These are phyloP conservation scores for Fusarium fujikuroi DNA, from an alignment of 2,329 filamentous ascomycete species.

Conservation along the genomic window DNA sequence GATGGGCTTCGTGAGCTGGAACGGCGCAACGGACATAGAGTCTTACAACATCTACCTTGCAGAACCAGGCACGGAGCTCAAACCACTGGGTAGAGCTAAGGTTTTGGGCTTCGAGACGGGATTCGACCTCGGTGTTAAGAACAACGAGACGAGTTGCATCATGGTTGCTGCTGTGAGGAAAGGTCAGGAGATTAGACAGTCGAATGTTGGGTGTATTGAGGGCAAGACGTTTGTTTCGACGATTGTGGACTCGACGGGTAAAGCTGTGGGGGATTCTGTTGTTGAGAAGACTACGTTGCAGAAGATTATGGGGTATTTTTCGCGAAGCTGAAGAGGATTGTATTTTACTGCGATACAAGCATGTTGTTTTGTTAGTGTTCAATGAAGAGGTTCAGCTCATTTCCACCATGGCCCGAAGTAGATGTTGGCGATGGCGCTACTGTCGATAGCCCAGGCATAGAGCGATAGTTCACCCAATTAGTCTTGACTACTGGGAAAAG, in stretches of 20 bases:
- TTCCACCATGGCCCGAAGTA: background rate
- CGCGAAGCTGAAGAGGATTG: conserved; percentile 48
- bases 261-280: background rate
- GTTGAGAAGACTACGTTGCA: conserved; percentile 1
- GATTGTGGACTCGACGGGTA: conserved; percentile 7
- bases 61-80: background rate
- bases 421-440: background rate
- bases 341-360: background rate
- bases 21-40: conserved; percentile 43
- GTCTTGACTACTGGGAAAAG: background rate
- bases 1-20: conserved; percentile 41
- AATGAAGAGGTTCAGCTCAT: background rate
- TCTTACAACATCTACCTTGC: conserved; percentile 37
- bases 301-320: conserved; percentile 13
- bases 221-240: conserved; percentile 28
- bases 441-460: background rate
- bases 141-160: conserved; percentile 35
- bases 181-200: conserved; percentile 31
- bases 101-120: conserved; percentile 40
- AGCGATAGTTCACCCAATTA: background rate
- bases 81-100: background rate
- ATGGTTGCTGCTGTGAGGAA: conserved; percentile 33
- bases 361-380: background rate
- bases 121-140: conserved; percentile 25
- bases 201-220: conserved; percentile 35